A percentile compares a stretch with the other conserved stretches of the same genome.
phyloP scores from a whole-genome alignment of 2,329 filamentous ascomycete species.

The Esteya vermicola region DNA sequence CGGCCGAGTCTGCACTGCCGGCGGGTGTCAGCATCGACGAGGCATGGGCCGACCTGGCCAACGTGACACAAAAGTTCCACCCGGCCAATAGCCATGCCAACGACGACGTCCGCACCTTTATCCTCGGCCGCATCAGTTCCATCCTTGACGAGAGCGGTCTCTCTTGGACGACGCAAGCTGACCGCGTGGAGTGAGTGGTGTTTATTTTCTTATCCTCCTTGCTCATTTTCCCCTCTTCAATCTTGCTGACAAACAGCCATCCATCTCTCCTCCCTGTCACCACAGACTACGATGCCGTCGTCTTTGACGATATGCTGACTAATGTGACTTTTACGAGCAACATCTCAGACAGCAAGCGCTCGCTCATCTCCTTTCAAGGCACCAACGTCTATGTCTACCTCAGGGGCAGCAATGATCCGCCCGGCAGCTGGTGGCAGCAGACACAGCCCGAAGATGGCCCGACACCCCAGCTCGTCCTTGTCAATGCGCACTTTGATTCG shows the following conservation, averaged over 20 bases:
- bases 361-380: constrained; percentile 70
- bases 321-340: constrained; percentile 56
- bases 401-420: constrained; percentile 61
- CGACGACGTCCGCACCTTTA: constrained; percentile 63
- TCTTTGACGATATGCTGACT: constrained; percentile 67
- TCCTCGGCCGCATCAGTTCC: constrained; percentile 54
- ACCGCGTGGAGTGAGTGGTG: constrained; percentile 1
- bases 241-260: background rate
- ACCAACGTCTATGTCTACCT: constrained; percentile 90
- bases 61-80: constrained; percentile 62
- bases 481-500: constrained; percentile 88
- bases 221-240: background rate
- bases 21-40: constrained; percentile 66
- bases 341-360: constrained; percentile 15
- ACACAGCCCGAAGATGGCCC: constrained; percentile 18
- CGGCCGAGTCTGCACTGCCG: constrained; percentile 31
- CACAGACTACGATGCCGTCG: constrained; percentile 24
- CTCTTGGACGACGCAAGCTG: constrained; percentile 26
- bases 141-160: constrained; percentile 53
- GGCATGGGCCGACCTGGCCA: constrained; percentile 73
- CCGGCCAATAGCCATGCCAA: constrained; percentile 82
- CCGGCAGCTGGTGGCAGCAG: constrained; percentile 60
- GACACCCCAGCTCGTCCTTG: constrained; percentile 62
- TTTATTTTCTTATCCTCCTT: background rate
- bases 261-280: background rate